Evolutionary conservation across 176 grass and related monocot genomes (phyloP).

Genomic region (Musa itinerans): DNA sequence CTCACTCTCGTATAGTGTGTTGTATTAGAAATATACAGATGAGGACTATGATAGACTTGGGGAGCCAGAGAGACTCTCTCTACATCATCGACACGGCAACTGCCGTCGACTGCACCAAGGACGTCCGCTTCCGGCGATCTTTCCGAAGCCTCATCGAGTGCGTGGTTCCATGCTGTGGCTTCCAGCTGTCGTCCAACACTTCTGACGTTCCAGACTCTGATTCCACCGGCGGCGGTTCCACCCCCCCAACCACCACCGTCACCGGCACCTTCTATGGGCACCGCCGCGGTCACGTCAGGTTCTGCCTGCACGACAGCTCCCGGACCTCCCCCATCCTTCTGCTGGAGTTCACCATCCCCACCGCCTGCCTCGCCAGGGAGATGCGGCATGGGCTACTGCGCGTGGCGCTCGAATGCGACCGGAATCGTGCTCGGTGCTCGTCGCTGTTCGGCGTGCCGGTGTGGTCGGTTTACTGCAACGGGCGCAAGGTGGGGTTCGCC

Average conservation of each 20-base stretch:
- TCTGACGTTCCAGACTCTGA: not conserved
- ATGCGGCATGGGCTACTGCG: conserved; percentile 49
- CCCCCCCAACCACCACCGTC: conserved; percentile 19
- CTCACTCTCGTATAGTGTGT: not conserved
- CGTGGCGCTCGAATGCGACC: conserved; percentile 48
- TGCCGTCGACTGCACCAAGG: conserved; percentile 29
- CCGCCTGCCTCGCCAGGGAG: conserved; percentile 44
- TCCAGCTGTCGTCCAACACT: not conserved
- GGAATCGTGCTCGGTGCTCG: not conserved
- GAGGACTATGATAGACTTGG: conserved; percentile 26
- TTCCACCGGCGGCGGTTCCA: conserved; percentile 3
- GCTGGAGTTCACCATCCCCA: conserved; percentile 44
- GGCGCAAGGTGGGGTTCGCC: conserved; percentile 58
- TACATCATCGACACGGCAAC: conserved; percentile 25
- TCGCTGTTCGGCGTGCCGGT: conserved; percentile 31
- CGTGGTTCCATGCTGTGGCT: conserved; percentile 18
- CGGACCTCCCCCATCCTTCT: conserved; percentile 37
- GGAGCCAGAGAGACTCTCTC: conserved; percentile 11
- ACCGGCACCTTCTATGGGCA: conserved; percentile 69
- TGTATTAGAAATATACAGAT: not conserved
- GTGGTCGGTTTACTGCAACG: conserved; percentile 92
- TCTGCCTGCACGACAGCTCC: conserved; percentile 44
- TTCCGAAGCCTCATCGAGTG: conserved; percentile 16
- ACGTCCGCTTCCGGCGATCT: conserved; percentile 23
- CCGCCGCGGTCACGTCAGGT: conserved; percentile 44